Evolutionary conservation across 192 early-diverging fungal genomes (phyloP).

Genomic region (Cladochytrium replicatum): DNA sequence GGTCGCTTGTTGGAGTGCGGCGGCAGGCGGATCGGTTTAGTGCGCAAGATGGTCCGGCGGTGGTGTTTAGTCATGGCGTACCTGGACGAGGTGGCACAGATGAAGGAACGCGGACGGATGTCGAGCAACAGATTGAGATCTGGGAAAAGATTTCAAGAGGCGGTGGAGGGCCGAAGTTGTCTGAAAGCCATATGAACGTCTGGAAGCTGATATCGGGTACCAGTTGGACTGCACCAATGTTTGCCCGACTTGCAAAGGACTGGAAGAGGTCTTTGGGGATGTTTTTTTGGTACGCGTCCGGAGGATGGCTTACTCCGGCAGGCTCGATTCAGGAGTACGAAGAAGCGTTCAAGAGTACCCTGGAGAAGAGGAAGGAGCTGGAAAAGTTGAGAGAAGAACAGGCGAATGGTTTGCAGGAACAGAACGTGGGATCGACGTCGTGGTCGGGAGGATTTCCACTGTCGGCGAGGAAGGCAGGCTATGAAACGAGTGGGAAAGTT

Average conservation of each 20-base stretch:
- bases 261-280: slow-evolving; percentile 42
- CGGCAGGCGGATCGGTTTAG: not conserved
- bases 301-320: slow-evolving; percentile 19
- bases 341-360: slow-evolving; percentile 11
- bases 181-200: slow-evolving; percentile 20
- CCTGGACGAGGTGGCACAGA: slow-evolving; percentile 18
- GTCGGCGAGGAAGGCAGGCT: too few relatives aligned
- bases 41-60: too few relatives aligned
- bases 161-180: slow-evolving; percentile 5
- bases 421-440: too few relatives aligned
- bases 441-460: too few relatives aligned
- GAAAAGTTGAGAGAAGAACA: too few relatives aligned
- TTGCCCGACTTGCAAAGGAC: slow-evolving; percentile 6
- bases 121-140: slow-evolving; percentile 22
- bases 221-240: slow-evolving; percentile 19
- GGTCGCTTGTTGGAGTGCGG: slow-evolving; percentile 22
- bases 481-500: too few relatives aligned
- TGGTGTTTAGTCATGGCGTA: slow-evolving; percentile 27
- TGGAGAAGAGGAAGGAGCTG: not conserved
- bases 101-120: slow-evolving; percentile 1
- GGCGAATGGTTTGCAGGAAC: too few relatives aligned
- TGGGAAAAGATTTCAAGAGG: slow-evolving; percentile 24
- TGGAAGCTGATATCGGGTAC: slow-evolving; percentile 34
- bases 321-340: slow-evolving; percentile 29
- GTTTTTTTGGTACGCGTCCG: slow-evolving; percentile 41